phyloP scores from a whole-genome alignment of 192 early-diverging fungal species.

The Podila verticillata region DNA sequence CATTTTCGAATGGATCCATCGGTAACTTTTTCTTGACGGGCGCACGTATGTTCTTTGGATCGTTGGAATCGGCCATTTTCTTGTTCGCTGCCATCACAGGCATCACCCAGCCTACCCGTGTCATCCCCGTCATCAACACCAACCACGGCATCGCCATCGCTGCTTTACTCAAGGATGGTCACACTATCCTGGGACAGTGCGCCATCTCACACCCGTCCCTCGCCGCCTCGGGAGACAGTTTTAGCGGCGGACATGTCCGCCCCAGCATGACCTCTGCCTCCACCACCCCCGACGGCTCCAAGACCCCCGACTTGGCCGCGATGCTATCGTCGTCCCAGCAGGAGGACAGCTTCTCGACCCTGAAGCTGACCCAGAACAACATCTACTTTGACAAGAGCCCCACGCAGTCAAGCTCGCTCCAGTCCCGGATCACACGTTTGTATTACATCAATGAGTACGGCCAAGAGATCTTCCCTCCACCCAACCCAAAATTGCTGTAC shows the following conservation, averaged over 20 bases:
- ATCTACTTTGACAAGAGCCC: conserved; percentile 49
- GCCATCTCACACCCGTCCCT: conserved; percentile 78
- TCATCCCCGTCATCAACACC: conserved; percentile 76
- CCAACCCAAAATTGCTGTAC: conserved; percentile 67
- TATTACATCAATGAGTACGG: conserved; percentile 80
- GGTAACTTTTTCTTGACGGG: conserved; percentile 86
- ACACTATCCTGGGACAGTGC: conserved; percentile 75
- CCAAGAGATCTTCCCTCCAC: conserved; percentile 72
- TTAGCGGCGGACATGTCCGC: conserved; percentile 20
- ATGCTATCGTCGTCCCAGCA: conserved; percentile 33
- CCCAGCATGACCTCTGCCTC: conserved; percentile 17
- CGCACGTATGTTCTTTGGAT: conserved; percentile 77
- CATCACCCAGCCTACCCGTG: conserved; percentile 69
- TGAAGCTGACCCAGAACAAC: conserved; percentile 37
- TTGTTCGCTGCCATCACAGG: conserved; percentile 76
- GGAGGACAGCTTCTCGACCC: conserved; percentile 43
- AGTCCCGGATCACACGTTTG: conserved; percentile 65
- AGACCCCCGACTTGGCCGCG: conserved; percentile 26
- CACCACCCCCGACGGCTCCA: conserved; percentile 44
- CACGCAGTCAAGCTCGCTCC: conserved; percentile 9
- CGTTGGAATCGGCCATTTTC: conserved; percentile 76
- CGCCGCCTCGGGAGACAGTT: conserved; percentile 37
- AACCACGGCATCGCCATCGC: conserved; percentile 73
- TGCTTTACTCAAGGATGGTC: conserved; percentile 70
- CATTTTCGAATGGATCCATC: conserved; percentile 78